Evolutionary conservation across 2,329 filamentous ascomycete species (phyloP).

Genomic region (Aspergillus luchuensis): DNA sequence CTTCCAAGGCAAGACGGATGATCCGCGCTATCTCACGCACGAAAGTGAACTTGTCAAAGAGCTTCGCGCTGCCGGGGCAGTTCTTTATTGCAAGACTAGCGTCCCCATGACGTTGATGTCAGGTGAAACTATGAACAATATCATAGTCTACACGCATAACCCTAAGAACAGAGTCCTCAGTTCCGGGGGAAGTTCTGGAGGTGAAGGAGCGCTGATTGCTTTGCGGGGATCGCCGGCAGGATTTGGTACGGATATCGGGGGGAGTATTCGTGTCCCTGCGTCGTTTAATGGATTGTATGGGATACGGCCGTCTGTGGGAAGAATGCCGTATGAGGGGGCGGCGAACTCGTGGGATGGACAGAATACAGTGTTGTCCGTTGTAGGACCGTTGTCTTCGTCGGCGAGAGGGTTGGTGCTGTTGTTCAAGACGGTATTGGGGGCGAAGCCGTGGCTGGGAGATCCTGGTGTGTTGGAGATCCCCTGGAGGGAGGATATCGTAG

Average conservation of each 20-base stretch:
- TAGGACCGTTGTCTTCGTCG: conserved; percentile 64
- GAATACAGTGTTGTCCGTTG: conserved; percentile 62
- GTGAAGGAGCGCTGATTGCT: conserved; percentile 59
- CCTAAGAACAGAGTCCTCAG: conserved; percentile 58
- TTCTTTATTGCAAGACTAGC: conserved; percentile 59
- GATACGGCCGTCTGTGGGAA: conserved; percentile 56
- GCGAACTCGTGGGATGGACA: conserved; percentile 68
- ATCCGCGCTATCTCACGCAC: conserved; percentile 52
- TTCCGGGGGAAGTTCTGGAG: conserved; percentile 61
- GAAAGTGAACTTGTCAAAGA: conserved; percentile 62
- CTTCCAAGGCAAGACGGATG: conserved; percentile 57
- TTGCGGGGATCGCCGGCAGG: conserved; percentile 57
- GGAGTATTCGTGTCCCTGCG: conserved; percentile 61
- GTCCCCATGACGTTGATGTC: conserved; percentile 59
- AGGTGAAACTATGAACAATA: conserved; percentile 63
- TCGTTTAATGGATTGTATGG: conserved; percentile 62
- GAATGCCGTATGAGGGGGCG: conserved; percentile 59
- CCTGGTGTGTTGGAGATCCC: conserved; percentile 67
- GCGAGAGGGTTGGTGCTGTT: conserved; percentile 57
- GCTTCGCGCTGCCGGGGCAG: conserved; percentile 56
- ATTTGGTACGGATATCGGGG: conserved; percentile 61
- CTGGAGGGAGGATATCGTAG: conserved; percentile 57
- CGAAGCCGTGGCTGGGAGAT: conserved; percentile 67
- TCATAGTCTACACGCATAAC: conserved; percentile 61
- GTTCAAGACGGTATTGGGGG: conserved; percentile 58